Evolutionary conservation across 176 grass and related monocot genomes (phyloP), one percentile per base, ranked within the genome.

Genomic region (Carex kokanica): DNA sequence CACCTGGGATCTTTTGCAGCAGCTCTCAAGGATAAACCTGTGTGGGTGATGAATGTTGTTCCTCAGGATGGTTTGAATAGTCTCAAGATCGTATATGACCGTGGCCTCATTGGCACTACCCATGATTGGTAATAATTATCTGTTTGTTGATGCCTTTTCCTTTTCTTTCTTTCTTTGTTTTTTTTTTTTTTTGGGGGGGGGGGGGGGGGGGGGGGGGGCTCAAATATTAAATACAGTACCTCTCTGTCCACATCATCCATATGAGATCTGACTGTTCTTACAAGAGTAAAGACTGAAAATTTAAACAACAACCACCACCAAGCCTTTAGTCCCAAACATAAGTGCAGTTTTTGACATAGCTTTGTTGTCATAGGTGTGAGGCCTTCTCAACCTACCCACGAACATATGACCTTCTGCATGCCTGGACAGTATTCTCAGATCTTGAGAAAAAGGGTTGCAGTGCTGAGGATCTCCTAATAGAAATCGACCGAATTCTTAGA

Each of bases 311-410:
- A 25, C 25, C 25, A 25, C 25, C 25, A 25, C 25, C 25, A 25
- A 25, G 25, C 25, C 25, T 25, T 25, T 25, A 25, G 25, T 25
- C 25, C 25, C 25, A 25, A 25, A 25, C 25, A 25, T 25, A 25
- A 25, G 25, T 25, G 25, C 45, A 12, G 27, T 74, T 78, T 56
- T 25, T 78, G 73, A 78, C 24, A 29, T 54, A 75, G 47, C 23
- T 55, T 65, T 66, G 1, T 82, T 27, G 20, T 86, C 70, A 81
- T 83, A 99, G 96, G 96, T 99, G 96, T 45, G 93, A 99, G 77
- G 93, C 96, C 59, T 99, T 91, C 83, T 99, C 96, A 8, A 99
- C 96, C 73, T 99, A 99, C 83, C 96, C 96, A 81, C 93, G 96
- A 84, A 99, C 96, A 0, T 98, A 98, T 74, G 95, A 98, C 84